Percentiles rank a stretch among this genome's conserved stretches.
Conservation (phyloP, 1,284 basidiomycete species). For the Tilletia horrida region DNA sequence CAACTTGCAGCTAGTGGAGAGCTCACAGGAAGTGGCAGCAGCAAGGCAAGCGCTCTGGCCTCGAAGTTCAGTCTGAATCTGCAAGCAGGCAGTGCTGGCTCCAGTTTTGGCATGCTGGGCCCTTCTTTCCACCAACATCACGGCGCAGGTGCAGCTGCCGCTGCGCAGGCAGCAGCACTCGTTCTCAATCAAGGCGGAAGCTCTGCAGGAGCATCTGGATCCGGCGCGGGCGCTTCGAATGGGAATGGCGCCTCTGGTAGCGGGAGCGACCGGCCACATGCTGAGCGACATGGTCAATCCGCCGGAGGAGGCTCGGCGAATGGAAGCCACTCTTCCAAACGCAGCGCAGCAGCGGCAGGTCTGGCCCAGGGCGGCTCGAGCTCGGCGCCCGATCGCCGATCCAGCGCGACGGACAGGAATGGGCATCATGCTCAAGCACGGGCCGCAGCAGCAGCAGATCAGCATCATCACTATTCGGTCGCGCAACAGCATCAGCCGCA, state of each 20-base stretch:
- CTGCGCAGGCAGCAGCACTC: constrained; percentile 20
- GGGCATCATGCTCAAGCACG: neutral
- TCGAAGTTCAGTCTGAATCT: constrained; percentile 1
- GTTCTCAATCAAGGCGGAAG: constrained; percentile 28
- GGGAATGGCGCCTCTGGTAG: neutral
- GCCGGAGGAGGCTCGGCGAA: neutral
- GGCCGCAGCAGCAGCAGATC: too few relatives aligned
- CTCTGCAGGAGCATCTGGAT: constrained; percentile 25
- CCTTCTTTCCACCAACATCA: constrained; percentile 21
- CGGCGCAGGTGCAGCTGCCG: constrained; percentile 21
- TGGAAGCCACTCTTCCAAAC: neutral
- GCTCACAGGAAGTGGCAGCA: neutral
- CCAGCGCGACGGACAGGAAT: neutral
- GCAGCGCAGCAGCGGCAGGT: neutral
- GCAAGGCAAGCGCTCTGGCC: neutral
- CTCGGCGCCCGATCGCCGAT: neutral
- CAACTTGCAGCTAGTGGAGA: constrained; percentile 2
- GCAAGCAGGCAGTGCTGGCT: constrained; percentile 24
- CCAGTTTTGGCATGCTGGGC: constrained; percentile 13
- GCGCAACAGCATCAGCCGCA: too few relatives aligned
- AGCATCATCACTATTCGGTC: too few relatives aligned
- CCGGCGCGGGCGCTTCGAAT: constrained; percentile 23
- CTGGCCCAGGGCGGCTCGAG: neutral
- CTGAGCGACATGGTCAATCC: constrained; percentile 5
- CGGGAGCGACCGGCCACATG: neutral